phyloP scores from a whole-genome alignment of 495 filamentous ascomycete species.

The Podospora fimiseda region DNA sequence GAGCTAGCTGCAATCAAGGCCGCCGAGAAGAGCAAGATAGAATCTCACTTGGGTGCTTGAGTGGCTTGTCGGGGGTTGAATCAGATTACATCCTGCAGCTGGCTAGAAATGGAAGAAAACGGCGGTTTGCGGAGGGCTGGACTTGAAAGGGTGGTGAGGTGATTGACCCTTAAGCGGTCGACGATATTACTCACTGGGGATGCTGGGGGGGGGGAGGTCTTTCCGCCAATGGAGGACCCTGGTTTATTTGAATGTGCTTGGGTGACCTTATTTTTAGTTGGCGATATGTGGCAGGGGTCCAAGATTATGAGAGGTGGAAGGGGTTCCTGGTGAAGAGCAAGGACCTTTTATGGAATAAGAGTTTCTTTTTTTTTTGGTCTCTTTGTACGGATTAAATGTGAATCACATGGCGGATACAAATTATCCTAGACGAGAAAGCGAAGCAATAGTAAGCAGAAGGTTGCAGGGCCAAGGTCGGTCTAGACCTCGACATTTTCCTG shows the following conservation, averaged over 20 bases:
- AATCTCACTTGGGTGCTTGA: slow-evolving; percentile 50
- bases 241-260: neutral
- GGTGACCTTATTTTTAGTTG: neutral
- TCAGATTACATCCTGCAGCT: neutral
- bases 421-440: too few relatives aligned
- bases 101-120: neutral
- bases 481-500: too few relatives aligned
- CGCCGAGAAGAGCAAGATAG: slow-evolving; percentile 66
- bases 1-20: slow-evolving; percentile 63
- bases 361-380: too few relatives aligned
- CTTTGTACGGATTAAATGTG: too few relatives aligned
- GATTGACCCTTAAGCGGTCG: too few relatives aligned
- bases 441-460: too few relatives aligned
- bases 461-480: too few relatives aligned
- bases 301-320: neutral
- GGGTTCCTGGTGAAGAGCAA: neutral
- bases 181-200: too few relatives aligned
- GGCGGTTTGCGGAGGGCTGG: neutral
- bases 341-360: too few relatives aligned
- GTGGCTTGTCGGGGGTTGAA: neutral
- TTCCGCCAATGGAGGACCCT: neutral
- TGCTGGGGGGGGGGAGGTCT: neutral
- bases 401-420: too few relatives aligned
- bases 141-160: neutral
- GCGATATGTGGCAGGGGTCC: too few relatives aligned